Percentiles rank a stretch among this genome's conserved stretches.
These are phyloP conservation scores for Magnaporthiopsis poae DNA, from an alignment of 2,329 filamentous ascomycete species.

Conservation along the genomic window DNA sequence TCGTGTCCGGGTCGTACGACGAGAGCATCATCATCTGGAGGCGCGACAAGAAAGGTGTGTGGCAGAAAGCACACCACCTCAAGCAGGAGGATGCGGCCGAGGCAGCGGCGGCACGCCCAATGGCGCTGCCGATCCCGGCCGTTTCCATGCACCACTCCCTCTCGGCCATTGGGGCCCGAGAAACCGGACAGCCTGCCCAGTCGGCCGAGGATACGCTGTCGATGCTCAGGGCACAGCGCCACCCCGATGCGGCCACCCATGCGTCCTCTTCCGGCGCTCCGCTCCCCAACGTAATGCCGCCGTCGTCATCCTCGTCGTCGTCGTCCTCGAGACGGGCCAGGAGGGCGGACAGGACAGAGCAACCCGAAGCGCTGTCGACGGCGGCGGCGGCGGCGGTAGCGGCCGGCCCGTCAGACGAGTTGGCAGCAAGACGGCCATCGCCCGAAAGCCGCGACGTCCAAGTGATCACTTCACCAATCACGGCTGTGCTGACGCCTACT, in stretches of 20 bases:
- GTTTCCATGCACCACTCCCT: not conserved
- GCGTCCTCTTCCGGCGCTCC: not conserved
- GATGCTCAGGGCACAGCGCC: slow-evolving; percentile 4
- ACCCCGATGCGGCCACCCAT: not conserved
- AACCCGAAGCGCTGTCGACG: not conserved
- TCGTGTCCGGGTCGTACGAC: slow-evolving; percentile 93
- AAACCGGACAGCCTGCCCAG: not conserved
- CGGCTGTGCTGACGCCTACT: not conserved
- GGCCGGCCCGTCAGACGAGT: not conserved
- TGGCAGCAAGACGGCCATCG: not conserved
- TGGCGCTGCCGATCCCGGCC: not conserved
- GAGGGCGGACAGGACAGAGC: not conserved
- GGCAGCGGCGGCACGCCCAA: slow-evolving; percentile 27
- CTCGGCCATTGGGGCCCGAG: not conserved
- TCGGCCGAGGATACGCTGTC: not conserved
- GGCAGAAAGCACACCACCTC: slow-evolving; percentile 67
- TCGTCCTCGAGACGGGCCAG: not conserved
- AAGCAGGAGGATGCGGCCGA: slow-evolving; percentile 61
- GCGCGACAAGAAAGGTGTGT: slow-evolving; percentile 71
- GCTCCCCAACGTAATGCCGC: not conserved
- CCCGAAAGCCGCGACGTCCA: not conserved
- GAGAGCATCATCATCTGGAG: slow-evolving; percentile 94
- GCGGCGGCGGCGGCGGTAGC: too few species aligned
- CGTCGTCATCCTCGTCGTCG: not conserved
- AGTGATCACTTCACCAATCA: not conserved